Conservation (phyloP, 306 rosid genomes). For the Vicia faba region DNA sequence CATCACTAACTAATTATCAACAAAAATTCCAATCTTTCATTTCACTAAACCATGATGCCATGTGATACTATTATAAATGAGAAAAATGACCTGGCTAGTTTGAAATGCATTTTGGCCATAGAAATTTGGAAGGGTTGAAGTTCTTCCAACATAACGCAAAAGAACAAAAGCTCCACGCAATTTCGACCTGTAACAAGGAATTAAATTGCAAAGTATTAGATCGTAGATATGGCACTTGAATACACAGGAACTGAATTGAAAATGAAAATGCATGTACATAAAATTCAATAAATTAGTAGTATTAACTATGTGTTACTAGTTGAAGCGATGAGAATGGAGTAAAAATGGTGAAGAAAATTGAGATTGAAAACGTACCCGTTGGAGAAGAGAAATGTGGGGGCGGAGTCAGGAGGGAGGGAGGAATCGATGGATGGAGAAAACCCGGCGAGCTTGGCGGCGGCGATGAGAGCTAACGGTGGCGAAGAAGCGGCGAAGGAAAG, state of each 20-base stretch:
- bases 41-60: neutral
- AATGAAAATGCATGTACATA: neutral
- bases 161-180: constrained; percentile 66
- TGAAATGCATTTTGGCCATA: constrained; percentile 66
- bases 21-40: neutral
- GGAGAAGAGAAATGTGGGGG: constrained; percentile 55
- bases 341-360: neutral
- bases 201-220: constrained; percentile 1
- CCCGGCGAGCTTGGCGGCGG: constrained; percentile 69
- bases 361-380: constrained; percentile 56
- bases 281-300: neutral
- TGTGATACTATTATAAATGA: neutral
- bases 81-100: constrained; percentile 62
- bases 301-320: neutral
- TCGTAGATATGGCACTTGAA: no score
- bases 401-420: constrained; percentile 58
- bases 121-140: constrained; percentile 57
- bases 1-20: neutral
- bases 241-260: neutral
- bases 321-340: neutral
- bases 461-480: constrained; percentile 74
- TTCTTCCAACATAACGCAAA: constrained; percentile 67
- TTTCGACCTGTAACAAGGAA: constrained; percentile 52
- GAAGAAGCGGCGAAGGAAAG: constrained; percentile 58
- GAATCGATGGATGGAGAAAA: constrained; percentile 49